Percentiles rank a stretch among this genome's conserved stretches.
These are phyloP conservation scores for Chalciporus pseudorubinellus DNA, from an alignment of 768 basidiomycete species.

Conservation along the genomic window DNA sequence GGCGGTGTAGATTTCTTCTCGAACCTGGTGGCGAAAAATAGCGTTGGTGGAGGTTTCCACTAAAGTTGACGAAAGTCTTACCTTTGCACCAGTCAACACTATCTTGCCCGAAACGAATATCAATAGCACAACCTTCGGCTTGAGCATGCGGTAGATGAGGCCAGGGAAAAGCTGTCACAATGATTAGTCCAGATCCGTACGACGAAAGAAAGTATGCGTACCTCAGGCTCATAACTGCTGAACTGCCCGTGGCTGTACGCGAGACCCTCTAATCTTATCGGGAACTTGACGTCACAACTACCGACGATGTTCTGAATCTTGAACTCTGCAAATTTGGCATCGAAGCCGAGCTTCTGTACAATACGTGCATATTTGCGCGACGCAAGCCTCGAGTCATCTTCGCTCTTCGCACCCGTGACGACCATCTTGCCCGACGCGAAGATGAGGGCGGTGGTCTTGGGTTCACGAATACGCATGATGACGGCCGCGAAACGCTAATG, in stretches of 20 bases:
- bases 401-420: slow-evolving; percentile 98
- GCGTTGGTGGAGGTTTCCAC: slow-evolving; percentile 44
- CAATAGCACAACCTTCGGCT: slow-evolving; percentile 96
- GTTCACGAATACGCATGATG: slow-evolving; percentile 99
- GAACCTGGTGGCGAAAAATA: slow-evolving; percentile 60
- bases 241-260: slow-evolving; percentile 98
- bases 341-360: slow-evolving; percentile 98
- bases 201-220: slow-evolving; percentile 36
- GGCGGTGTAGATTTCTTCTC: slow-evolving; percentile 99
- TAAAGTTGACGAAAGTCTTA: slow-evolving; percentile 39
- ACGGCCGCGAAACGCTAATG: slow-evolving; percentile 99
- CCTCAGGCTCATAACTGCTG: slow-evolving; percentile 97
- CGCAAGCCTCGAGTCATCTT: slow-evolving; percentile 95
- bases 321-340: slow-evolving; percentile 99
- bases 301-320: slow-evolving; percentile 99
- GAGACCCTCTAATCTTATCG: slow-evolving; percentile 94
- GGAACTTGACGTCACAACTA: slow-evolving; percentile 97
- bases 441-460: slow-evolving; percentile 98
- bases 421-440: slow-evolving; percentile 99
- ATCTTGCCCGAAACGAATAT: slow-evolving; percentile 99
- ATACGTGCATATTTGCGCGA: slow-evolving; percentile 99
- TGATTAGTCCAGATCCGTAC: not conserved
- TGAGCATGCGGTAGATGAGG: slow-evolving; percentile 99
- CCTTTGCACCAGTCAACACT: slow-evolving; percentile 98
- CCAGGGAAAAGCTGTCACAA: slow-evolving; percentile 86